Conservation (phyloP, 371 early-diverging fungal species). For the Sporodiniella umbellata region DNA sequence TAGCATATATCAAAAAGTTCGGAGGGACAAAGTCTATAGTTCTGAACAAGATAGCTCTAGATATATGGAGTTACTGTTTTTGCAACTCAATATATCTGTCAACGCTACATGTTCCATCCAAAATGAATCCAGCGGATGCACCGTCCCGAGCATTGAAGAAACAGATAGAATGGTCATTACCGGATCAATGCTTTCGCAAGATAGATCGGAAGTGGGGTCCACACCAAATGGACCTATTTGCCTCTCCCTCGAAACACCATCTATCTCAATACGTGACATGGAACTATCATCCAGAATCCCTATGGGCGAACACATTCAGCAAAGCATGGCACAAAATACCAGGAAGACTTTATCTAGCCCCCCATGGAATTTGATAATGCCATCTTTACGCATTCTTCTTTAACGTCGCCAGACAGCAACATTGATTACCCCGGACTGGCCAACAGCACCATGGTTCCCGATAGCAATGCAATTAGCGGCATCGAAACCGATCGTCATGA, state of each 20-base stretch:
- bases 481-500: not conserved
- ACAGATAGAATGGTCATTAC: slow-evolving; percentile 23
- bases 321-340: not conserved
- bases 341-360: not conserved
- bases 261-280: slow-evolving; percentile 19
- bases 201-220: slow-evolving; percentile 9
- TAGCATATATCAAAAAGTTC: slow-evolving; percentile 6
- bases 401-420: slow-evolving; percentile 5
- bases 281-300: slow-evolving; percentile 4
- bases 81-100: too few relatives aligned
- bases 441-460: slow-evolving; percentile 20
- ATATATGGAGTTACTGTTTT: slow-evolving; percentile 9
- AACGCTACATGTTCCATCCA: slow-evolving; percentile 1
- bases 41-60: slow-evolving; percentile 2
- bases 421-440: slow-evolving; percentile 21
- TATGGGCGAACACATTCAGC: not conserved
- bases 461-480: not conserved
- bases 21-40: slow-evolving; percentile 3
- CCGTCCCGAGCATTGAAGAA: too few relatives aligned
- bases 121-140: not conserved
- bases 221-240: slow-evolving; percentile 21
- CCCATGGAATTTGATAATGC: not conserved
- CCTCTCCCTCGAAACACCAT: slow-evolving; percentile 10
- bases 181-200: slow-evolving; percentile 2
- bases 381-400: not conserved